Percentiles rank a stretch among this genome's conserved stretches.
phyloP scores from a whole-genome alignment of 441 rosid genomes.

The Erodium moschatum region DNA sequence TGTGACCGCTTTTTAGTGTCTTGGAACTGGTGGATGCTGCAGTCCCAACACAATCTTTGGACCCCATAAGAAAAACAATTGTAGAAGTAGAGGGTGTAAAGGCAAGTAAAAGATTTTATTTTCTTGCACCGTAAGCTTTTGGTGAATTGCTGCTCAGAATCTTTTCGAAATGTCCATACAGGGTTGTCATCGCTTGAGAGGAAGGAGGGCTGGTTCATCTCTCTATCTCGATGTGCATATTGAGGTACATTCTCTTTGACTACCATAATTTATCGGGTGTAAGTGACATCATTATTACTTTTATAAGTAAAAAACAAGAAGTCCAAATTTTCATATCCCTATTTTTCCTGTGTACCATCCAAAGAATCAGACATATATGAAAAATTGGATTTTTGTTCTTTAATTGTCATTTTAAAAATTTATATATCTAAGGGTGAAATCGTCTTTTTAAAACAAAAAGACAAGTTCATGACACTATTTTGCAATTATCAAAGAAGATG shows the following conservation, averaged over 20 bases:
- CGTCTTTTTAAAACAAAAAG: too few species aligned
- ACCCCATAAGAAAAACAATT: conserved; percentile 60
- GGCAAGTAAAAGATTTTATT: conserved; percentile 30
- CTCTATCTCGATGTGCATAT: conserved; percentile 88
- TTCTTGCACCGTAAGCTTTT: neutral
- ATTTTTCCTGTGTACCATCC: too few species aligned
- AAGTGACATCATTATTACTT: too few species aligned
- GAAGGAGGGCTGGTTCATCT: conserved; percentile 88
- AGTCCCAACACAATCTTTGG: conserved; percentile 58
- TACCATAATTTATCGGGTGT: neutral
- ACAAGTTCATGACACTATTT: too few species aligned
- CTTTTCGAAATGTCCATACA: conserved; percentile 24
- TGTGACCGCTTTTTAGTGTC: conserved; percentile 36
- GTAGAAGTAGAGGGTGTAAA: conserved; percentile 72
- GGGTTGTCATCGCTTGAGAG: conserved; percentile 95
- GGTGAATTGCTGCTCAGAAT: neutral
- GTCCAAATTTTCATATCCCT: too few species aligned
- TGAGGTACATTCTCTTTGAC: conserved; percentile 45
- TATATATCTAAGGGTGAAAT: too few species aligned
- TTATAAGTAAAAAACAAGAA: too few species aligned
- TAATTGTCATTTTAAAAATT: too few species aligned
- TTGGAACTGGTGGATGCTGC: conserved; percentile 98
- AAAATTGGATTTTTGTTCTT: too few species aligned
- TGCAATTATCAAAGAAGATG: too few species aligned
- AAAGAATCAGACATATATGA: too few species aligned